Evolutionary conservation across 78 protist species (phyloP).

Genomic region (Ministeria vibrans): DNA sequence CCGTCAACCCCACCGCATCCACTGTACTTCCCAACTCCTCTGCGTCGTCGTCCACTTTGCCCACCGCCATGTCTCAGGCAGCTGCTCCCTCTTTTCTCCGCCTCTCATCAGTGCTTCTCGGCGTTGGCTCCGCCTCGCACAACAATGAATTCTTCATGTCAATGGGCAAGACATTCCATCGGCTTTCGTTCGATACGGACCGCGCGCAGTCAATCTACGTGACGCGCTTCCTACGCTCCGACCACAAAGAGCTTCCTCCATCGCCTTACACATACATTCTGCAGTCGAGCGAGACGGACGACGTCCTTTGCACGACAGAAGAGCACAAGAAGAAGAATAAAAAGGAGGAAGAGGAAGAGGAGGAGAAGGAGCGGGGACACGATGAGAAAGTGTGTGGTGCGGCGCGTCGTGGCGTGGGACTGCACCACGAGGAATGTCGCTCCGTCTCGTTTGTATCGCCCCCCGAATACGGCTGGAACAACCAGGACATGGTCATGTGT

Average conservation of each 20-base stretch:
- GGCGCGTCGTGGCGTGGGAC: too few relatives aligned
- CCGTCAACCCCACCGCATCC: not conserved
- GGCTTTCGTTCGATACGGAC: not conserved
- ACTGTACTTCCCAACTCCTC: not conserved
- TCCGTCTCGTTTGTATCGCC: too few relatives aligned
- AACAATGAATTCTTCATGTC: not conserved
- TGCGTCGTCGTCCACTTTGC: too few relatives aligned
- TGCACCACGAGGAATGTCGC: too few relatives aligned
- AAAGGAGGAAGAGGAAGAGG: not conserved
- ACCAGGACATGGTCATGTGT: conserved; percentile 1
- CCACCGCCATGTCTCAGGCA: too few relatives aligned
- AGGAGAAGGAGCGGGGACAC: not conserved
- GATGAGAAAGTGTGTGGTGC: not conserved
- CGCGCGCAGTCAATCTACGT: not conserved
- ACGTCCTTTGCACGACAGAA: not conserved
- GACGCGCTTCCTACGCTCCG: not conserved
- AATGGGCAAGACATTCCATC: not conserved
- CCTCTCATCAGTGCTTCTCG: too few relatives aligned
- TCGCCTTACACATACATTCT: not conserved
- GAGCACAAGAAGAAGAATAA: not conserved
- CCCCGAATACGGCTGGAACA: conserved; percentile 9
- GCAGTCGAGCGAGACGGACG: not conserved
- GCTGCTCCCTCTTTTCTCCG: too few relatives aligned
- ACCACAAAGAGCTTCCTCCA: not conserved
- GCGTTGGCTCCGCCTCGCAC: too few relatives aligned